A percentile compares a stretch with the other conserved stretches of the same genome.
Conservation (phyloP, 768 basidiomycete species). For the Tephrocybe rancida region DNA sequence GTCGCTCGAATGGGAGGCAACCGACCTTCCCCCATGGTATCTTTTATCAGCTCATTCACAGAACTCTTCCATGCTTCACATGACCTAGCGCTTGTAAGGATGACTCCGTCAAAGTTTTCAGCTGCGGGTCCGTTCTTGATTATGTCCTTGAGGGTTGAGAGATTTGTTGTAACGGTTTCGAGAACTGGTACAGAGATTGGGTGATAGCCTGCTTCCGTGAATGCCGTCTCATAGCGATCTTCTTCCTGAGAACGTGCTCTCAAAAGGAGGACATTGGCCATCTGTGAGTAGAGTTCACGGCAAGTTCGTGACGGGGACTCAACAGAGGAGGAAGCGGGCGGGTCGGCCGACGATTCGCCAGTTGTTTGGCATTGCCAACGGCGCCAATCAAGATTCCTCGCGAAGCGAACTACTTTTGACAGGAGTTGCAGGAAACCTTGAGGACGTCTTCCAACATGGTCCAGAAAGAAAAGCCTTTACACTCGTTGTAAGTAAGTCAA, state of each 20-base stretch:
- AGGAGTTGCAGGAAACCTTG: not conserved
- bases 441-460: slow-evolving; percentile 34
- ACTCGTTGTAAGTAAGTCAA: slow-evolving; percentile 60
- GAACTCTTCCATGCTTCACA: slow-evolving; percentile 71
- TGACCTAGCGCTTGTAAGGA: slow-evolving; percentile 79
- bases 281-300: slow-evolving; percentile 8
- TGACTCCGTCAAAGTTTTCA: slow-evolving; percentile 53
- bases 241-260: slow-evolving; percentile 38
- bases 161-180: slow-evolving; percentile 61
- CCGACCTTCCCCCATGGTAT: slow-evolving; percentile 12
- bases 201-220: slow-evolving; percentile 48
- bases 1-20: not conserved
- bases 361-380: no score
- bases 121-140: slow-evolving; percentile 39
- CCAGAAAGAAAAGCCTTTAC: slow-evolving; percentile 79
- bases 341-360: no score
- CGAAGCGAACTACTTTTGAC: no score
- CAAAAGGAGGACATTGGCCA: slow-evolving; percentile 46
- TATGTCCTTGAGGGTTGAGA: slow-evolving; percentile 42
- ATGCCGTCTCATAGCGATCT: slow-evolving; percentile 64
- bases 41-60: slow-evolving; percentile 26
- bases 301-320: not conserved
- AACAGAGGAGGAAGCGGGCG: no score
- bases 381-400: no score
- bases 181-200: slow-evolving; percentile 71